phyloP scores from a whole-genome alignment of 768 basidiomycete species.

The Amyloporia xantha region DNA sequence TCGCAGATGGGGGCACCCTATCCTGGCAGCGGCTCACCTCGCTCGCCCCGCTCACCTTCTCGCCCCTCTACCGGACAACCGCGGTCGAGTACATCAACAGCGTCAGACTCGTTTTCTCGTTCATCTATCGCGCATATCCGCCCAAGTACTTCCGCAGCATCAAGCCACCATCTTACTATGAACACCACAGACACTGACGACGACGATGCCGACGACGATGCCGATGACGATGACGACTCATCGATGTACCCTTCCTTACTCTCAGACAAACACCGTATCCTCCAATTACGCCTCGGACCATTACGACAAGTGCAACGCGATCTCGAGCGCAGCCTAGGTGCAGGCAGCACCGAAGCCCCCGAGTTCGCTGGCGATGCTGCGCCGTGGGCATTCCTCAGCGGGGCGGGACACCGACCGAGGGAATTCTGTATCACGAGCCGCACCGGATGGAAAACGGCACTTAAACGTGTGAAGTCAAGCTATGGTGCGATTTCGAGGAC shows the following conservation, averaged over 20 bases:
- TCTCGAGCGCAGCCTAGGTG: constrained; percentile 52
- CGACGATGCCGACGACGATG: constrained; percentile 1
- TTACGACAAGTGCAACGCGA: constrained; percentile 50
- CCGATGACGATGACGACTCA: constrained; percentile 4
- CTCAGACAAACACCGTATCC: constrained; percentile 50
- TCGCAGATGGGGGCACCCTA: too few species aligned
- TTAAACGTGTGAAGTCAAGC: constrained; percentile 14
- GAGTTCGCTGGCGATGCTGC: constrained; percentile 7
- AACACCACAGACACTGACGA: not conserved
- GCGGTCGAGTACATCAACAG: not conserved
- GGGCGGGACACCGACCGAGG: constrained; percentile 6
- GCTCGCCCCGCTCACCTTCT: not conserved
- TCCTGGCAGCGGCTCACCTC: too few species aligned
- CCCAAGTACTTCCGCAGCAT: not conserved
- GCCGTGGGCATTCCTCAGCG: constrained; percentile 8
- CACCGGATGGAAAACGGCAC: constrained; percentile 22
- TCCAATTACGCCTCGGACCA: constrained; percentile 50
- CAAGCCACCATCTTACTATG: not conserved
- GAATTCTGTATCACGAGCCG: constrained; percentile 23
- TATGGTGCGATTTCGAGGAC: constrained; percentile 8
- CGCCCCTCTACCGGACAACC: not conserved
- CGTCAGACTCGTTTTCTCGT: not conserved
- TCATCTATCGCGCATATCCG: not conserved
- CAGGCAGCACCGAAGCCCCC: constrained; percentile 41
- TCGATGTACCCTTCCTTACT: constrained; percentile 23